These are phyloP conservation scores for Trichoderma citrinoviride DNA, from an alignment of 2,329 filamentous ascomycete genomes.

Conservation along the genomic window DNA sequence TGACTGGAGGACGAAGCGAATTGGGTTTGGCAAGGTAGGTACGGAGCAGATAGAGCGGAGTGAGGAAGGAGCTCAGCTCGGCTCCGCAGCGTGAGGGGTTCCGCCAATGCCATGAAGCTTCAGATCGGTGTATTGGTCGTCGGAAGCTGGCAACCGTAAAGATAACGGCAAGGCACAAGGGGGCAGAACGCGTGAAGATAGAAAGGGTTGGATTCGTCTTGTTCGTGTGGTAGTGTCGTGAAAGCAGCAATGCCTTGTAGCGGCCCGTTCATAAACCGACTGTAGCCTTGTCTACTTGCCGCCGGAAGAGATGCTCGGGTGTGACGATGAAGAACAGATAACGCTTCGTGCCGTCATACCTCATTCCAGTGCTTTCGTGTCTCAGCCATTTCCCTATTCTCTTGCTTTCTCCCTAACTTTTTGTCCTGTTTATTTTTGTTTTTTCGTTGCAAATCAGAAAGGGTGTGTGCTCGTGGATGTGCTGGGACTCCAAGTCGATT, in stretches of 20 bases:
- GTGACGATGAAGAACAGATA: neutral
- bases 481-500: neutral
- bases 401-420: neutral
- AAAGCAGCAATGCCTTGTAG: neutral
- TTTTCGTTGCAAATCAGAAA: neutral
- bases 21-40: neutral
- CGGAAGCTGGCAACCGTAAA: neutral
- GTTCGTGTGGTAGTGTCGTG: neutral
- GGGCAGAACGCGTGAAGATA: no score
- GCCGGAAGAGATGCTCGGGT: neutral
- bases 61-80: slow-evolving; percentile 4
- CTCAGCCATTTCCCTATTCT: neutral
- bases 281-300: neutral
- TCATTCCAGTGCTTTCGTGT: neutral
- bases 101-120: neutral
- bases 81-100: neutral
- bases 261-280: neutral
- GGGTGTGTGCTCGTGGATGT: neutral
- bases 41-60: neutral
- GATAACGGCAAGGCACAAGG: neutral
- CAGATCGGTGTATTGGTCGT: neutral
- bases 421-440: neutral
- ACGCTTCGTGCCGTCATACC: neutral
- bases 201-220: neutral
- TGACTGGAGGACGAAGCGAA: neutral